phyloP scores from a whole-genome alignment of 345 rosid genomes.

The Camelina sativa region DNA sequence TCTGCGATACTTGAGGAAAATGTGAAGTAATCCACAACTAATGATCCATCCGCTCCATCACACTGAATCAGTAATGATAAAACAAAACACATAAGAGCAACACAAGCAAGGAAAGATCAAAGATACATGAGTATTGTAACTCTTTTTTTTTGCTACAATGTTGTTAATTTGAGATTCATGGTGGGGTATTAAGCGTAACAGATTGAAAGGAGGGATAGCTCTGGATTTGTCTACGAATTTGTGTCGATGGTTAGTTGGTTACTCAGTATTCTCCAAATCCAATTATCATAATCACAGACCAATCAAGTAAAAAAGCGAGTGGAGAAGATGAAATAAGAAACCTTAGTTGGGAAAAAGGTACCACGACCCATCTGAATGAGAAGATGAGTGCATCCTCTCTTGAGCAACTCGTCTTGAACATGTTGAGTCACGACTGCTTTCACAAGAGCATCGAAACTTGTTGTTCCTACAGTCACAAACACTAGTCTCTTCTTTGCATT shows the following conservation, averaged over 20 bases:
- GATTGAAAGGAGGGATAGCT: neutral
- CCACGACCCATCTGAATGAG: constrained; percentile 92
- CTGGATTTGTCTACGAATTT: too few species aligned
- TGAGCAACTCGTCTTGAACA: constrained; percentile 60
- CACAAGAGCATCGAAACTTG: constrained; percentile 82
- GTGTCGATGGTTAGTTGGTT: too few species aligned
- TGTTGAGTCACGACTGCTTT: constrained; percentile 58
- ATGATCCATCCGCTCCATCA: constrained; percentile 64
- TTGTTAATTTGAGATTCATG: neutral
- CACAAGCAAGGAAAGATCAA: neutral
- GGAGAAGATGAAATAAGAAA: constrained; percentile 5
- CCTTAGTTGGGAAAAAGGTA: constrained; percentile 66
- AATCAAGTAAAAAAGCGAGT: neutral
- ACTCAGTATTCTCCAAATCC: neutral
- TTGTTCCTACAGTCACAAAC: constrained; percentile 94
- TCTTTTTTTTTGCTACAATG: neutral
- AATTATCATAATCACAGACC: neutral
- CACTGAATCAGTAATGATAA: constrained; percentile 44
- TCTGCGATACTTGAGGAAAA: constrained; percentile 89
- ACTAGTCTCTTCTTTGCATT: constrained; percentile 56
- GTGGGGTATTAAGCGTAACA: neutral
- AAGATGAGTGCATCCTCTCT: constrained; percentile 78
- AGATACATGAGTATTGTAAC: neutral
- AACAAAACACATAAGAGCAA: neutral
- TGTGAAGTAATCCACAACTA: constrained; percentile 83